phyloP scores from a whole-genome alignment of 2,329 filamentous ascomycete genomes.

The Tolypocladium amazonense region DNA sequence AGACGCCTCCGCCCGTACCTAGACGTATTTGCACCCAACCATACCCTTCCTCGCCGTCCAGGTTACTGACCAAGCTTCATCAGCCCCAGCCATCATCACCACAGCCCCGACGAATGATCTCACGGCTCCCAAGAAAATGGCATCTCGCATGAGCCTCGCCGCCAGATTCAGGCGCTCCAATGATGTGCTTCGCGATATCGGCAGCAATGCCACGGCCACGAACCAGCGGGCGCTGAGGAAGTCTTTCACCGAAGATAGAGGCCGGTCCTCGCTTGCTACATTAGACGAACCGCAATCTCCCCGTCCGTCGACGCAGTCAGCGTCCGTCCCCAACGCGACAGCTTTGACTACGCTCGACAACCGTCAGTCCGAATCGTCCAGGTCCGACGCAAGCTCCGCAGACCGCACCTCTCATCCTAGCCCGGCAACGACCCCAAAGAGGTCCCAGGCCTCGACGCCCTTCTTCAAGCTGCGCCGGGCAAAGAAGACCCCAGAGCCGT shows the following conservation, averaged over 20 bases:
- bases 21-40: slow-evolving; percentile 34
- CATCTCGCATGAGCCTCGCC: slow-evolving; percentile 43
- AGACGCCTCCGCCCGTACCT: slow-evolving; percentile 46
- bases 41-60: slow-evolving; percentile 1
- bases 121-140: slow-evolving; percentile 40
- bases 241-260: slow-evolving; percentile 33
- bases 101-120: slow-evolving; percentile 73
- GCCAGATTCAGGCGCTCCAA: slow-evolving; percentile 41
- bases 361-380: slow-evolving; percentile 62
- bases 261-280: slow-evolving; percentile 18
- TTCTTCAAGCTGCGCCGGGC: slow-evolving; percentile 77
- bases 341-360: slow-evolving; percentile 40
- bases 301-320: slow-evolving; percentile 17
- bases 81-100: slow-evolving; percentile 72
- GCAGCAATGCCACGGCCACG: not conserved
- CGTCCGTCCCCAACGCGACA: slow-evolving; percentile 16
- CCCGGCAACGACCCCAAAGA: slow-evolving; percentile 49
- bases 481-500: slow-evolving; percentile 59
- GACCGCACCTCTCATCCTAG: slow-evolving; percentile 51
- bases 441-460: slow-evolving; percentile 51
- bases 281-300: slow-evolving; percentile 46
- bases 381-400: slow-evolving; percentile 74
- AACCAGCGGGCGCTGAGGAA: slow-evolving; percentile 16
- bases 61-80: slow-evolving; percentile 10
- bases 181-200: slow-evolving; percentile 29